A percentile compares a stretch with the other conserved stretches of the same genome.
These are phyloP conservation scores for Leccinum subtestaceum DNA, from an alignment of 768 basidiomycete genomes.

Conservation along the genomic window DNA sequence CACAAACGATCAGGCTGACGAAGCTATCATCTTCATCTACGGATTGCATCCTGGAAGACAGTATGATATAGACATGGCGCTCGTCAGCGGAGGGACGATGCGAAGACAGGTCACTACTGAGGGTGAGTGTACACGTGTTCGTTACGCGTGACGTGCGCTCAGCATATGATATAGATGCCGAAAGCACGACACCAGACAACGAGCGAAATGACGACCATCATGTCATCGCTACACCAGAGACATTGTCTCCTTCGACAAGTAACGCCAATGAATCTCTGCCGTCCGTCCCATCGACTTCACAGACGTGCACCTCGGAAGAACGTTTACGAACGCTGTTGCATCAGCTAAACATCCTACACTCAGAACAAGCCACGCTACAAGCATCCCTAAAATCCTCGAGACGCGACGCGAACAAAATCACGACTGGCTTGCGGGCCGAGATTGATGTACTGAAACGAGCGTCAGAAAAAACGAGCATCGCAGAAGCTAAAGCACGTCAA, in stretches of 20 bases:
- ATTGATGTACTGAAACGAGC: conserved; percentile 82
- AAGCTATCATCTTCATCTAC: conserved; percentile 89
- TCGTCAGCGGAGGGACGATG: conserved; percentile 63
- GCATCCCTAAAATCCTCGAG: conserved; percentile 72
- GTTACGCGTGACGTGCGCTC: conserved; percentile 6
- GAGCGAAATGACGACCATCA: conserved; percentile 22
- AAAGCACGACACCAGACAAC: conserved; percentile 21
- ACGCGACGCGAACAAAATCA: conserved; percentile 79
- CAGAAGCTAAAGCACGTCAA: conserved; percentile 80
- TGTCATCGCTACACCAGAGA: conserved; percentile 10
- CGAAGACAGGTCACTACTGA: conserved; percentile 69
- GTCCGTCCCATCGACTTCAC: conserved; percentile 27
- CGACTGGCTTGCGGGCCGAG: conserved; percentile 77
- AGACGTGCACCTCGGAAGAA: conserved; percentile 57
- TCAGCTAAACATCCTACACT: conserved; percentile 56
- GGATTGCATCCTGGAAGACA: conserved; percentile 85
- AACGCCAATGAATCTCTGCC: conserved; percentile 10
- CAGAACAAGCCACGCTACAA: conserved; percentile 68
- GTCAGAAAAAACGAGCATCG: conserved; percentile 71
- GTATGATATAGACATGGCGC: conserved; percentile 84
- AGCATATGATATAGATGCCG: conserved; percentile 15
- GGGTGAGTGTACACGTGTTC: conserved; percentile 36
- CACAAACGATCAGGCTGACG: conserved; percentile 76
- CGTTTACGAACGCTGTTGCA: conserved; percentile 63
- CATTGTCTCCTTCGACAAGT: conserved; percentile 30